Conservation (phyloP, 148 eudicot genomes). For the Fagopyrum homotropicum region DNA sequence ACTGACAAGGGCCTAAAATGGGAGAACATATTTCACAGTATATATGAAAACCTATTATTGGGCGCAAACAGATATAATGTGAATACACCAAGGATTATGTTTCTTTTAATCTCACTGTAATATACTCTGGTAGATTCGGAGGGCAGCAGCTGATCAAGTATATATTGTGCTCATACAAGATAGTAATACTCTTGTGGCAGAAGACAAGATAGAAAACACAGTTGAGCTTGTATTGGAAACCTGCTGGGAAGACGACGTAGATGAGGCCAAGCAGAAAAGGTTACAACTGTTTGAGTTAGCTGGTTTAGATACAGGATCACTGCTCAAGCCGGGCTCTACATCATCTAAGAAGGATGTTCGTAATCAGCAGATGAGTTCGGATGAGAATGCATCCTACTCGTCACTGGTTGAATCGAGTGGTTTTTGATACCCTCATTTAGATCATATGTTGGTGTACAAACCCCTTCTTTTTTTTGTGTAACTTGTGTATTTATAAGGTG, state of each 20-base stretch:
- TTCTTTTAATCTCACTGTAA: conserved; percentile 1
- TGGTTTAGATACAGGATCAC: conserved; percentile 40
- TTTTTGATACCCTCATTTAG: conserved; percentile 29
- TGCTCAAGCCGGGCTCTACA: conserved; percentile 24
- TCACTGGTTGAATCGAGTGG: conserved; percentile 85
- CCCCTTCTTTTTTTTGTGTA: not conserved
- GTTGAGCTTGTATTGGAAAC: conserved; percentile 74
- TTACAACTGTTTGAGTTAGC: conserved; percentile 43
- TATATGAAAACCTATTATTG: too few species aligned
- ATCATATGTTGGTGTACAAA: not conserved
- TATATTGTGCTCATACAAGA: conserved; percentile 81
- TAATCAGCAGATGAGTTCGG: conserved; percentile 24
- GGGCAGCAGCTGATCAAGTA: conserved; percentile 84
- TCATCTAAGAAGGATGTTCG: conserved; percentile 29
- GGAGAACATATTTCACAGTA: too few species aligned
- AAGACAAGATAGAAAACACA: conserved; percentile 60
- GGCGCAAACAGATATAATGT: too few species aligned
- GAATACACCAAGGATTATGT: too few species aligned
- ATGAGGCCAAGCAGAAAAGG: conserved; percentile 60
- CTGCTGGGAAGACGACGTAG: conserved; percentile 86
- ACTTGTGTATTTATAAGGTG: not conserved
- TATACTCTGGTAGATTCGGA: conserved; percentile 53
- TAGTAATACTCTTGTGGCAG: conserved; percentile 40
- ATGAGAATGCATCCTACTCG: conserved; percentile 84
- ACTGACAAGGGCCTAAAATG: not conserved